Evolutionary conservation across 164 flowering plant genomes (phyloP), one percentile per base, ranked within the genome.

Genomic region (Chimonanthus salicifolius): DNA sequence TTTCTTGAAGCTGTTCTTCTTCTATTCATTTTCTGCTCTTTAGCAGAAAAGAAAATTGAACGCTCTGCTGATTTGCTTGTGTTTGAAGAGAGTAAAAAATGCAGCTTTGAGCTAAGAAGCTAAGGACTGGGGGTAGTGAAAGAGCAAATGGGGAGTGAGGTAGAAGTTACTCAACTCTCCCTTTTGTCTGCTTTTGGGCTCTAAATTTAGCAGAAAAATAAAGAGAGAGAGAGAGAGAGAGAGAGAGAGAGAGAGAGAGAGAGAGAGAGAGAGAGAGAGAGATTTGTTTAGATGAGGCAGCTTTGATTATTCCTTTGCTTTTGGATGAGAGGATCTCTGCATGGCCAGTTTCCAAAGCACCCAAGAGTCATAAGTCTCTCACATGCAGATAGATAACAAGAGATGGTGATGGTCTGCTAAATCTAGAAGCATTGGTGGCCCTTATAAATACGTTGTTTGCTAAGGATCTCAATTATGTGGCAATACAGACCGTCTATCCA

Each of bases 1-100:
- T 72, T 77, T 70, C 74, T 75, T 5, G 72, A 63, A 7, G 33
- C 63, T 63, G 62, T 58, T 58, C 76, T 73, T 74, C 73, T 73
- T 73, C 78, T 77, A 6, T 48, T 49, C 20, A 50, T 43, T 9
- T 54, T 54, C 60, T 54, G 10, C 60, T 3, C 11, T 4, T 54
- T 3, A 4, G 70, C 70, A 48, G 46, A 13, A 6, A 2, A 50
- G 5, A 11, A 44, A 20, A 10, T 8, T 15, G 18, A 6, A 33
- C n/a, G 43, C 5, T 4, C 11, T 49, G 33, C 33, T 33, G 33
- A 1, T 33, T 10, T 8, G n/a, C 72, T 68, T 68, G 44, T 47
- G 49, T 15, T 58, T 33, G 18, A 45, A 45, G 47, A 44, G 9
- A 50, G 72, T 51, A 3, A 69, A 46, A 50, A 13, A n/a, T 54